These are phyloP conservation scores for Russula foetens DNA, from an alignment of 768 basidiomycete species.

Conservation along the genomic window DNA sequence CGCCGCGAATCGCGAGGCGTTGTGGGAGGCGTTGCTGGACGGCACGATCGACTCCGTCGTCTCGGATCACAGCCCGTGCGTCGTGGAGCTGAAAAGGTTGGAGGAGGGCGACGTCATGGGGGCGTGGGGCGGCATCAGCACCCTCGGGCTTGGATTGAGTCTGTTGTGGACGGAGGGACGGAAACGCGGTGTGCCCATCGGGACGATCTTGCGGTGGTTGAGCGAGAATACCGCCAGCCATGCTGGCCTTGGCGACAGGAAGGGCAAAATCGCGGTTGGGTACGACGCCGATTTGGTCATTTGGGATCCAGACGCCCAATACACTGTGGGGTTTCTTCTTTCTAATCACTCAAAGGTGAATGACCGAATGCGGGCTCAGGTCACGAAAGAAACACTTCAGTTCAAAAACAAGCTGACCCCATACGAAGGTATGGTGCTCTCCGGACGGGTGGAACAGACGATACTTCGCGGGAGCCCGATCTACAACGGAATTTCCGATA, in stretches of 20 bases:
- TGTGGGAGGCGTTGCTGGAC: conserved; percentile 78
- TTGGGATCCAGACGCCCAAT: conserved; percentile 58
- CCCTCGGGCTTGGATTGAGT: conserved; percentile 83
- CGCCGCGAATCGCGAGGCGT: conserved; percentile 54
- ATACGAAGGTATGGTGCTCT: conserved; percentile 67
- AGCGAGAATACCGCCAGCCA: conserved; percentile 68
- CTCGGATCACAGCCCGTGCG: conserved; percentile 93
- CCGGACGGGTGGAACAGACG: conserved; percentile 67
- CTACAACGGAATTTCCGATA: conserved; percentile 41
- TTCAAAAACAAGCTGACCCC: conserved; percentile 96
- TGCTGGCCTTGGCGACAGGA: conserved; percentile 58
- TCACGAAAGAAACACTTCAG: conserved; percentile 59
- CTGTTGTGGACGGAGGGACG: conserved; percentile 81
- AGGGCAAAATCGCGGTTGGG: conserved; percentile 68
- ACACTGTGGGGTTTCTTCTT: conserved; percentile 28
- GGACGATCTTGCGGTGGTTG: conserved; percentile 68
- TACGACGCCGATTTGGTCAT: conserved; percentile 82
- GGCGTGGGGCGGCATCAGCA: conserved; percentile 94
- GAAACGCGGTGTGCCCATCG: conserved; percentile 49
- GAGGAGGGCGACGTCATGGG: conserved; percentile 76
- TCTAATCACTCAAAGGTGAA: background rate
- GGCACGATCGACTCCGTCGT: conserved; percentile 90
- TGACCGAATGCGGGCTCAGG: conserved; percentile 35
- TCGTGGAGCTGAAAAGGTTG: conserved; percentile 68
- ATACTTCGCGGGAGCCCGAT: conserved; percentile 69